Conservation (phyloP, 1,139 yeast genomes). For the Yamadazyma diospyri region DNA sequence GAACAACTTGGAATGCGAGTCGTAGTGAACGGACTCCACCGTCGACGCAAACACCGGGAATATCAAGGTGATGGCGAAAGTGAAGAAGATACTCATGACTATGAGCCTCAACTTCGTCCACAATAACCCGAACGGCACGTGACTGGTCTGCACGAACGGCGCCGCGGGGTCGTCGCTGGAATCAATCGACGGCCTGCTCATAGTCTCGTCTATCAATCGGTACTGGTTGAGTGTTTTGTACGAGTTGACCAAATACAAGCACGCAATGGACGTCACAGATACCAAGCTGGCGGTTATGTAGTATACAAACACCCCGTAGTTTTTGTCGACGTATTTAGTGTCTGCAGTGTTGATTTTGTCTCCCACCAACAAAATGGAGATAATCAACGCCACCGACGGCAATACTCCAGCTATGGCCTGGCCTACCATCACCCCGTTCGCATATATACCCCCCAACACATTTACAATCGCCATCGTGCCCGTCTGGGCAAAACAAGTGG, state of each 20-base stretch:
- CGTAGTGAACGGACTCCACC: constrained; percentile 49
- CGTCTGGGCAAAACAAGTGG: constrained; percentile 77
- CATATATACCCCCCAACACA: constrained; percentile 70
- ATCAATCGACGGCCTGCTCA: constrained; percentile 1
- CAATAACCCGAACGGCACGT: constrained; percentile 48
- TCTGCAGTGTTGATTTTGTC: constrained; percentile 16
- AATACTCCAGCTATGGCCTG: constrained; percentile 92
- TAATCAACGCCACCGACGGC: constrained; percentile 73
- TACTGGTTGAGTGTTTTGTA: constrained; percentile 22
- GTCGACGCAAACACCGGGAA: constrained; percentile 90
- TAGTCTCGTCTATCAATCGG: constrained; percentile 15
- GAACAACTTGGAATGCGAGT: constrained; percentile 30
- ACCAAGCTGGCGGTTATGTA: constrained; percentile 69
- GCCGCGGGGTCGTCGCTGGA: not conserved
- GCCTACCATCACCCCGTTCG: constrained; percentile 91
- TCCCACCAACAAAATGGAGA: constrained; percentile 51
- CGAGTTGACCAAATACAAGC: constrained; percentile 29
- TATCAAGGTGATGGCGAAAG: constrained; percentile 71
- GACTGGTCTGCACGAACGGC: constrained; percentile 13
- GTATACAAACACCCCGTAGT: constrained; percentile 57
- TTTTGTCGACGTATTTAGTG: constrained; percentile 29
- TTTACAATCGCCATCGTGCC: constrained; percentile 88
- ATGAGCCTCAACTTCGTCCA: constrained; percentile 60
- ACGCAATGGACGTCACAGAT: constrained; percentile 45
- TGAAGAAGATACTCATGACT: constrained; percentile 66